These are phyloP conservation scores for Pelargonium australe DNA, from an alignment of 441 rosid genomes.

Conservation along the genomic window DNA sequence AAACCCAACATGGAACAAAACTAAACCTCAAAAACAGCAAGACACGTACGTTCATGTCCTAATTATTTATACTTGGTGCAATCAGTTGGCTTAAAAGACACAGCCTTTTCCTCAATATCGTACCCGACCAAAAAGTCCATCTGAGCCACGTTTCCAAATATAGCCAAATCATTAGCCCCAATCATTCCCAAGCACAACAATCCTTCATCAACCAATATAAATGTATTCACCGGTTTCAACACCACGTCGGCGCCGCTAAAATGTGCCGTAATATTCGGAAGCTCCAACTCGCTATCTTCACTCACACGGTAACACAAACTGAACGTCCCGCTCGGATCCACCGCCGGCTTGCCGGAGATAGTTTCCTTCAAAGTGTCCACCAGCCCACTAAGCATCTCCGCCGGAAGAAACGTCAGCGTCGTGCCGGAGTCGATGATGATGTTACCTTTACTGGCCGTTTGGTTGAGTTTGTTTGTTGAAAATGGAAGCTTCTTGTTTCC, in stretches of 20 bases:
- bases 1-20: no score
- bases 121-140: conserved; percentile 44
- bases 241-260: conserved; percentile 32
- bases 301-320: conserved; percentile 25
- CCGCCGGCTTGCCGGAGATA: conserved; percentile 21
- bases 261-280: conserved; percentile 38
- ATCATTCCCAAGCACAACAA: conserved; percentile 30
- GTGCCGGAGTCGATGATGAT: conserved; percentile 44
- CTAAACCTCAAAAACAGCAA: no score
- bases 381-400: conserved; percentile 23
- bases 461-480: conserved; percentile 8
- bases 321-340: conserved; percentile 29
- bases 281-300: conserved; percentile 10
- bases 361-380: conserved; percentile 27
- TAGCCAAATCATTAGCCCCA: background rate
- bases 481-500: conserved; percentile 26
- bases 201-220: conserved; percentile 30
- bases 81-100: conserved; percentile 39
- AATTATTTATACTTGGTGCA: conserved; percentile 18
- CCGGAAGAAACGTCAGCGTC: conserved; percentile 30
- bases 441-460: conserved; percentile 23
- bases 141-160: conserved; percentile 44
- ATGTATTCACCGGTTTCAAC: conserved; percentile 32
- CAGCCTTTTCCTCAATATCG: conserved; percentile 20
- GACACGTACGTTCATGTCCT: no score